phyloP scores from a whole-genome alignment of 2,329 filamentous ascomycete genomes.

The Emmonsiellopsis sp. region DNA sequence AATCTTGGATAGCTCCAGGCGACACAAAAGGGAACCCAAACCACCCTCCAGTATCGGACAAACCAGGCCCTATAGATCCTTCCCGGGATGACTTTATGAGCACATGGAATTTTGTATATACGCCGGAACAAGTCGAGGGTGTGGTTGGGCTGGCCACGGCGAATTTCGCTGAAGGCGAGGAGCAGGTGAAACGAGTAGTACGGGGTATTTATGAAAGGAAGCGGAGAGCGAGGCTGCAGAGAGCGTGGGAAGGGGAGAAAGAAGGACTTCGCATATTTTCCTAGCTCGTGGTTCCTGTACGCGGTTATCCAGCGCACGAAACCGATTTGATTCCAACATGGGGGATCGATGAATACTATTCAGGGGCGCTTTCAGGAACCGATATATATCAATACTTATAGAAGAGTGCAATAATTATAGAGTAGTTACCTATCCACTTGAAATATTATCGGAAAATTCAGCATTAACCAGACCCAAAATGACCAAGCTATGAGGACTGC shows the following conservation, averaged over 20 bases:
- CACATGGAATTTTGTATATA: conserved; percentile 98
- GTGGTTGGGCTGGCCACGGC: conserved; percentile 74
- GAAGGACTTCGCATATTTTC: background rate
- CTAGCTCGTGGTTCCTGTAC: background rate
- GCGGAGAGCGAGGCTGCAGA: conserved; percentile 53
- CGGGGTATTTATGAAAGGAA: conserved; percentile 89
- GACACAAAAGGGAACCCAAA: conserved; percentile 13
- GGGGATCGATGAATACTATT: background rate
- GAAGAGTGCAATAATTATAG: background rate
- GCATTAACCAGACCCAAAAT: background rate
- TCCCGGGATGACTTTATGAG: conserved; percentile 75
- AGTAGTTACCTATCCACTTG: background rate
- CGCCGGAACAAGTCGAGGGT: conserved; percentile 76
- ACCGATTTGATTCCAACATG: background rate
- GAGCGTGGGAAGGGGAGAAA: conserved; percentile 12
- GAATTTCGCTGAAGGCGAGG: conserved; percentile 77
- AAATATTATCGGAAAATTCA: background rate
- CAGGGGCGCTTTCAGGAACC: background rate
- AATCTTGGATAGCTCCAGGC: conserved; percentile 14
- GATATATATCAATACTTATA: background rate
- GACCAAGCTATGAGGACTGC: background rate
- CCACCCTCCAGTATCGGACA: conserved; percentile 37
- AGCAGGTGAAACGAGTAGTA: conserved; percentile 68
- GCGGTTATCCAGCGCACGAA: background rate
- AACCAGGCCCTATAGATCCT: conserved; percentile 68